These are phyloP conservation scores for Periconia sp. DNA, from an alignment of 2,329 filamentous ascomycete genomes.

Conservation along the genomic window DNA sequence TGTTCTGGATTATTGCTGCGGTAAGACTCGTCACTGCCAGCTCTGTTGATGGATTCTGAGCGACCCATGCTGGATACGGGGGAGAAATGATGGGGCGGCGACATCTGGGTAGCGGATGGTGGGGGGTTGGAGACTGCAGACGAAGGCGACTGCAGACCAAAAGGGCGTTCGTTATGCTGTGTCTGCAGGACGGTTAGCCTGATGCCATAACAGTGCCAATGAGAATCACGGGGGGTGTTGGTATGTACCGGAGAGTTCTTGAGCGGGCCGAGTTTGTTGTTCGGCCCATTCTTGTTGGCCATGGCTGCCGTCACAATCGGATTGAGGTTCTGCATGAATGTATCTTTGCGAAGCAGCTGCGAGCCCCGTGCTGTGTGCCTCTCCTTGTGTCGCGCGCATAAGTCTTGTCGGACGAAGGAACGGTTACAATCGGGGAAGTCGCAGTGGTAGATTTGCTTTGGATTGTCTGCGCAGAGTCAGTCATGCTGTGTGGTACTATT, in stretches of 20 bases:
- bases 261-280: slow-evolving; percentile 22
- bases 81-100: slow-evolving; percentile 38
- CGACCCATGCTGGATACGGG: slow-evolving; percentile 31
- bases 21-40: slow-evolving; percentile 41
- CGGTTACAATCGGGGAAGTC: slow-evolving; percentile 89
- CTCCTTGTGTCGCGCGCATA: slow-evolving; percentile 70
- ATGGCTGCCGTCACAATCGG: slow-evolving; percentile 45
- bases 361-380: slow-evolving; percentile 65
- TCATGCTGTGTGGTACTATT: not conserved
- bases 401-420: slow-evolving; percentile 88
- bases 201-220: not conserved
- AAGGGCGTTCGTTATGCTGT: slow-evolving; percentile 18
- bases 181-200: slow-evolving; percentile 16
- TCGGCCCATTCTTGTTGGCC: slow-evolving; percentile 30
- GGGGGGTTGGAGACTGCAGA: slow-evolving; percentile 22
- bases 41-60: slow-evolving; percentile 34
- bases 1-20: slow-evolving; percentile 30
- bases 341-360: slow-evolving; percentile 73
- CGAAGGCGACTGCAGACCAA: slow-evolving; percentile 36
- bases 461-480: slow-evolving; percentile 64
- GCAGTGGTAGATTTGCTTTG: slow-evolving; percentile 93
- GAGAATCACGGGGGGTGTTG: not conserved
- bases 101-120: slow-evolving; percentile 33
- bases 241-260: slow-evolving; percentile 24
- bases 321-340: slow-evolving; percentile 57